phyloP scores from a whole-genome alignment of 176 grass and related monocot genomes.

The Triticum urartu region DNA sequence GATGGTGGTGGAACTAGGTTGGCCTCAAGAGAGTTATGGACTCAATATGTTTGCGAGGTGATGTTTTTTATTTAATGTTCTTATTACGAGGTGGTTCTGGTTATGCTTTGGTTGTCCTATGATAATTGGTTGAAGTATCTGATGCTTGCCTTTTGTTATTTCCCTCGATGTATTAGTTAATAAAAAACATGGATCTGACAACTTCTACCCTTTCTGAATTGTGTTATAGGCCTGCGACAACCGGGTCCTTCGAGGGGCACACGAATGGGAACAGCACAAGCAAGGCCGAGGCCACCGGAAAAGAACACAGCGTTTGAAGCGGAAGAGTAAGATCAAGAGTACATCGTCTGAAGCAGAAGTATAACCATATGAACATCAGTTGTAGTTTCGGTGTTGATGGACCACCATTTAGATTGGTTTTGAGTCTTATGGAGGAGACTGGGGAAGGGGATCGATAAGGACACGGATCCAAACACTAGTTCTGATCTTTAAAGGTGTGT shows the following conservation, averaged over 20 bases:
- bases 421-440: background rate
- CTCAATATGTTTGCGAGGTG: slow-evolving; percentile 78
- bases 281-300: slow-evolving; percentile 73
- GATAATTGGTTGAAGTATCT: background rate
- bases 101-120: background rate
- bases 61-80: slow-evolving; percentile 1
- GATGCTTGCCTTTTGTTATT: background rate
- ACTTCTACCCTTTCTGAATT: slow-evolving; percentile 18
- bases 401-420: background rate
- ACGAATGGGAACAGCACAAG: slow-evolving; percentile 92
- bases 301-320: slow-evolving; percentile 58
- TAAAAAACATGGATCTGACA: background rate
- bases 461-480: background rate
- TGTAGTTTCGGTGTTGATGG: background rate
- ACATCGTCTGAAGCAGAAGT: background rate
- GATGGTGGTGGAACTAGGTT: background rate
- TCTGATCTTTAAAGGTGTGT: background rate
- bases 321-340: slow-evolving; percentile 20
- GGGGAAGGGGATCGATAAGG: background rate
- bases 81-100: background rate
- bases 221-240: slow-evolving; percentile 74
- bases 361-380: background rate
- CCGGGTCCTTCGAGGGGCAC: slow-evolving; percentile 61
- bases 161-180: background rate
- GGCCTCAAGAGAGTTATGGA: slow-evolving; percentile 67